These are phyloP conservation scores for Quercus tomentella DNA, from an alignment of 331 rosid species.

Conservation along the genomic window DNA sequence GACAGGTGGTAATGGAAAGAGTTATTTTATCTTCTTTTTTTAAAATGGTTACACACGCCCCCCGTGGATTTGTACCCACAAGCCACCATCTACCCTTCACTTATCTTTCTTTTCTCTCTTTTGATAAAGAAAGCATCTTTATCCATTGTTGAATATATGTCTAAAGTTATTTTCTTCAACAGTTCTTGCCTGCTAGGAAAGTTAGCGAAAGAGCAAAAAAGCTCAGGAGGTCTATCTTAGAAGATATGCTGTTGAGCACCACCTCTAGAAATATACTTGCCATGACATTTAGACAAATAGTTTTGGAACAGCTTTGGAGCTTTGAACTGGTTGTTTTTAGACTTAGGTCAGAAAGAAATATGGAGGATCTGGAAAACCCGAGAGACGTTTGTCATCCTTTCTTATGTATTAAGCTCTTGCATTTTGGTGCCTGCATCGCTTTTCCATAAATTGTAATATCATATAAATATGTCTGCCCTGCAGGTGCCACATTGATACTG, in stretches of 20 bases:
- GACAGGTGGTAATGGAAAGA: neutral
- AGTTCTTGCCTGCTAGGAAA: constrained; percentile 84
- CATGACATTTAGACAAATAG: constrained; percentile 94
- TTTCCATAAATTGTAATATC: constrained; percentile 51
- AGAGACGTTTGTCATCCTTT: constrained; percentile 63
- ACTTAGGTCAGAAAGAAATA: constrained; percentile 71
- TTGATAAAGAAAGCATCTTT: neutral
- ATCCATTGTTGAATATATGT: neutral
- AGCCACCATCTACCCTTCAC: neutral
- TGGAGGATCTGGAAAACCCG: constrained; percentile 80
- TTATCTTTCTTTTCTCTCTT: neutral
- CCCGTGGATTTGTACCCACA: no score
- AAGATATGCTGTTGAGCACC: constrained; percentile 47
- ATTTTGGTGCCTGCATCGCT: constrained; percentile 11
- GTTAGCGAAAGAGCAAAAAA: constrained; percentile 68
- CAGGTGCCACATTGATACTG: constrained; percentile 90
- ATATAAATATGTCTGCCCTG: constrained; percentile 62
- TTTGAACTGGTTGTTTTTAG: constrained; percentile 54
- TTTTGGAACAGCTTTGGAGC: constrained; percentile 74
- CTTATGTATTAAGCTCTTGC: constrained; percentile 1
- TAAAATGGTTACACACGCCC: neutral
- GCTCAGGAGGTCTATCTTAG: constrained; percentile 61
- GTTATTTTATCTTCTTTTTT: neutral
- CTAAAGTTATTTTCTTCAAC: constrained; percentile 24
- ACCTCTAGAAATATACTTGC: constrained; percentile 62